Base-by-base conservation (phyloP, 2,329 filamentous ascomycete species). In the Hymenoscyphus fraxineus region DNA sequence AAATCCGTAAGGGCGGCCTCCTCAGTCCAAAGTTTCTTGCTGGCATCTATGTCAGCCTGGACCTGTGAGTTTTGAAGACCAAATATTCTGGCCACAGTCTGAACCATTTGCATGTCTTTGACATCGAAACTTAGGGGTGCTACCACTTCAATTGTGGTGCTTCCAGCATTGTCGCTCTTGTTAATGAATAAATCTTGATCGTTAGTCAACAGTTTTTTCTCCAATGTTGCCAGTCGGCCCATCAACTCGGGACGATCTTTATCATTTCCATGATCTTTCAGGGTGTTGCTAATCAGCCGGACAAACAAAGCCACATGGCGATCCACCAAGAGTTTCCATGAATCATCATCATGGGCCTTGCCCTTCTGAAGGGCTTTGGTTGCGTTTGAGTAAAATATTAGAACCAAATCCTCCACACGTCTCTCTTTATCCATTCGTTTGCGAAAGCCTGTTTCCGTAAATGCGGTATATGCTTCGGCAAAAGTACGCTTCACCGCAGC, bases 331-430 rank as follows among this genome's bases (percentile, higher is more conserved):
- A 90, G 81, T 79, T 95, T 97, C 91, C 92, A 97, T 61, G 86
- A 85, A 75, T 96, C 92, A 76, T 98, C 94, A 58, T 90, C 90
- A 0, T 87, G 83, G 0, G 85, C 78, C 77, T 91, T 91, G 61
- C 89, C 85, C 76, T 92, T 91, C 77, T 90, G 88, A 73, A 97
- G 84, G 67, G 96, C 93, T 76, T 96, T 96, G 57, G 92, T 96
- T 6, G 95, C 93, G 68, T 92, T 90, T 1, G 93, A 96, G 78
- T 96, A 98, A 81, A 99, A 98, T 68, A 98, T 97, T 70, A 99
- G 83, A 60, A 99, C 87, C 60, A 98, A 80, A 68, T 96, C 93
- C 77, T 99, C 95, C 27, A 96, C 89, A 73, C 94, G 89, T 67
- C 94, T 86, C 77, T 97, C 94, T 78, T 96, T 96, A 74, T 97